These are phyloP conservation scores for Podaxis sp. DNA, from an alignment of 768 basidiomycete species.

Conservation along the genomic window DNA sequence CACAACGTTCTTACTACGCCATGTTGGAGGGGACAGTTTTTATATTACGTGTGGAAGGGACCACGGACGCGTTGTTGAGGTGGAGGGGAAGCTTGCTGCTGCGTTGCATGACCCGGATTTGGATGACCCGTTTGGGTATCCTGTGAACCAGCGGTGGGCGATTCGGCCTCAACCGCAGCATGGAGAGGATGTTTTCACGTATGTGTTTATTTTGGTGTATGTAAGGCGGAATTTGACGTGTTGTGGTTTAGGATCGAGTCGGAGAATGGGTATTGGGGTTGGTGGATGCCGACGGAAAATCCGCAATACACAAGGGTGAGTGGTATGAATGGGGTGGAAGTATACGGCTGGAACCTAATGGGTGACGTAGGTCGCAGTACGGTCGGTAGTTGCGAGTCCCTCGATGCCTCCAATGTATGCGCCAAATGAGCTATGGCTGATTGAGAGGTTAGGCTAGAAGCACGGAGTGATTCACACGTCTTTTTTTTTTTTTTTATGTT, in stretches of 20 bases:
- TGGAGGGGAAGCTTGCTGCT: constrained; percentile 5
- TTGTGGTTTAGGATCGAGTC: background rate
- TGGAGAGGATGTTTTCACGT: constrained; percentile 9
- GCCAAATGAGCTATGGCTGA: constrained; percentile 5
- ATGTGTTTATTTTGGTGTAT: background rate
- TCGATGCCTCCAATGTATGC: constrained; percentile 1
- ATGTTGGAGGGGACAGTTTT: background rate
- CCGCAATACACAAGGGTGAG: constrained; percentile 6
- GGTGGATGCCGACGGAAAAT: constrained; percentile 6
- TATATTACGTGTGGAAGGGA: constrained; percentile 1
- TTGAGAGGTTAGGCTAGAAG: constrained; percentile 4
- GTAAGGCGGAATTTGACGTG: background rate
- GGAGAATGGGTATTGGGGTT: constrained; percentile 10
- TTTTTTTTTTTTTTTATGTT: background rate
- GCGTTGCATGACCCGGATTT: background rate
- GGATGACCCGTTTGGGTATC: background rate
- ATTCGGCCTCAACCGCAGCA: constrained; percentile 6
- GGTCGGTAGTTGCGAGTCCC: background rate
- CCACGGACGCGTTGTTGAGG: background rate
- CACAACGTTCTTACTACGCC: constrained; percentile 2
- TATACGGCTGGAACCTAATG: background rate
- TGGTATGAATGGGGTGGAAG: background rate
- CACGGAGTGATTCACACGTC: background rate
- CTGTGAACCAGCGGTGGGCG: background rate
- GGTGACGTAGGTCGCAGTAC: background rate